Base-by-base conservation (phyloP, 768 basidiomycete species). In the Termitomyces sp. region DNA sequence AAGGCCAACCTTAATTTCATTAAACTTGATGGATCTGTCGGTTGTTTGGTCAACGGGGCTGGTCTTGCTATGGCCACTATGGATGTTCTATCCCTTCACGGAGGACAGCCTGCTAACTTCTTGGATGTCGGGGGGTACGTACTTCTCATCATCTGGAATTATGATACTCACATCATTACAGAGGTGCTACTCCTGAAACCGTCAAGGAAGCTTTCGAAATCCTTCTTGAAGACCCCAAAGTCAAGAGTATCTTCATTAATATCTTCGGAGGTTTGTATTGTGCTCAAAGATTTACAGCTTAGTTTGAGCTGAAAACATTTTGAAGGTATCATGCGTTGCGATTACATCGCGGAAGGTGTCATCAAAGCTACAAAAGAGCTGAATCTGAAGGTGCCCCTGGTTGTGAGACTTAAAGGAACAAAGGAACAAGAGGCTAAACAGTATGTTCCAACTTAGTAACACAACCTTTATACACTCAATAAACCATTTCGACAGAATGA, bases 191-290 rank as follows among this genome's bases (percentile, higher is more conserved):
- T 14, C 95, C 97, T n/a, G 93, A 97, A 69, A 98, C 97, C 5
- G 97, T 99, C 65, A 99, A 98, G 83, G 98, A 95, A 76, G 97
- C 97, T 3, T 99, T 99, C 66, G 95, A 98, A 75, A 91, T 99
- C 65, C 82, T 99, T 24, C 80, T 96, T 24, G 75, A 84, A 46
- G 95, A 98, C 69, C 86, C 88, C 62, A 91, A 92, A 71, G 96
- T 98, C 66, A 96, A 95, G 82, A 91, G 91, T 57, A 99, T 99
- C 66, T 98, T 98, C 72, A 97, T 99, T 76, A 99, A 99, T 77
- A 94, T 95, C 71, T 95, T 95, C 66, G 93, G 93, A 64, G 94
- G 89, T 84, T 64, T 34, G 79, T 66, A 20, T 12, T 59, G 46
- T 37, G 16, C 46, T 48, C 10, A 5, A 47, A 22, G 5, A n/a